Percentiles rank a stretch among this genome's conserved stretches.
These are phyloP conservation scores for Calonectria multiphialidica DNA, from an alignment of 2,329 filamentous ascomycete species.

Conservation along the genomic window DNA sequence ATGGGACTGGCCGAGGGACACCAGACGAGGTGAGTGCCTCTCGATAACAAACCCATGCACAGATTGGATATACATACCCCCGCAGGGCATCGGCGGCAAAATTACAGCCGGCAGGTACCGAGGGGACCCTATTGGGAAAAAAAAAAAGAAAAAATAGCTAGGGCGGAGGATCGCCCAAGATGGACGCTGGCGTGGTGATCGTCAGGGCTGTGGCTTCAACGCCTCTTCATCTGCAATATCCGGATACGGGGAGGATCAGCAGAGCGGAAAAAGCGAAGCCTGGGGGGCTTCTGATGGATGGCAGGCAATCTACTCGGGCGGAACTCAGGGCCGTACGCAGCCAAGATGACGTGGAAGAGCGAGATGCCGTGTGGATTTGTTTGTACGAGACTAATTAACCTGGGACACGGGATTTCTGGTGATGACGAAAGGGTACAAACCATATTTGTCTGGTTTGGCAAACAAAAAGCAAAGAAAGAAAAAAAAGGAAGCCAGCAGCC, in stretches of 20 bases:
- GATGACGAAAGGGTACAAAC: slow-evolving; percentile 6
- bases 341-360: slow-evolving; percentile 22
- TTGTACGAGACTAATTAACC: slow-evolving; percentile 21
- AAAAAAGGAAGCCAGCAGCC: neutral
- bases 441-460: neutral
- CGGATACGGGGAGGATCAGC: slow-evolving; percentile 17
- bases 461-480: slow-evolving; percentile 6
- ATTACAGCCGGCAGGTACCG: slow-evolving; percentile 21
- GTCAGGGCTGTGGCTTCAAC: slow-evolving; percentile 19
- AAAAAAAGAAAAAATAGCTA: neutral
- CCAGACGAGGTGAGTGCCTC: neutral
- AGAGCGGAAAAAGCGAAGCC: neutral
- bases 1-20: neutral
- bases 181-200: slow-evolving; percentile 14
- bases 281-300: neutral
- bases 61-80: slow-evolving; percentile 1
- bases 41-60: slow-evolving; percentile 13
- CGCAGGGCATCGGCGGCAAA: slow-evolving; percentile 11
- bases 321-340: slow-evolving; percentile 8
- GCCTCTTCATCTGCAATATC: slow-evolving; percentile 4
- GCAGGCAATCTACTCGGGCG: slow-evolving; percentile 14
- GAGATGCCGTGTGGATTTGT: slow-evolving; percentile 15
- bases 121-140: neutral
- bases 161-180: slow-evolving; percentile 4
- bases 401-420: slow-evolving; percentile 16